Evolutionary conservation across 1,139 yeast genomes (phyloP), one percentile per base, ranked within the genome.

Genomic region (Saccharomyces hybrid): DNA sequence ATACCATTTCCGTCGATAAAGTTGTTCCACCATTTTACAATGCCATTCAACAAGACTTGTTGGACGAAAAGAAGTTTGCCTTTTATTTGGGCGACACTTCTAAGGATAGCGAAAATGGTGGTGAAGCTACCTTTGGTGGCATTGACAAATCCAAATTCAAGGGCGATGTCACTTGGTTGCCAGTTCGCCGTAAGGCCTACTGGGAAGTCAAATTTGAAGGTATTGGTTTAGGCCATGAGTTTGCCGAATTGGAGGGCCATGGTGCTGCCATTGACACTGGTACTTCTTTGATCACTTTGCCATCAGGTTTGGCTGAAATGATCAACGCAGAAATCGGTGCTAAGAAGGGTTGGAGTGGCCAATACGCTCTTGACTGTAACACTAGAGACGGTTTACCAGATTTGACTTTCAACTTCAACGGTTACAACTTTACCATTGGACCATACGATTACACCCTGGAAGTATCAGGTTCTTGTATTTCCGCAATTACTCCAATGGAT

Each of bases 211-310:
- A 86, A 61, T 86, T 93, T 62, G 89, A 89, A 65, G 91, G 96
- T 65, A 78, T 93, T 69, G 88, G 91, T 44, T 79, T 93, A 60
- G 99, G 99, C 65, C 86, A 86, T 61, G 96, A 93, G 75, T 86
- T 80, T 67, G 97, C 98, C 51, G 83, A 80, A 28, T 81, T 93
- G 68, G 81, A 79, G 65, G 77, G 78, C 66, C 85, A 93, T 58
- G 99, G 99, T 72, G 99, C 97, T 65, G 97, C 97, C 58, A 88
- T 93, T 69, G 99, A 93, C 73, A 93, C 99, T 57, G 99, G 99
- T 75, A 93, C 99, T 61, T 91, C 98, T 29, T 81, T 93, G 73
- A 86, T 93, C 72, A 90, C 97, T 51, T 79, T 93, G 68, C 99
- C 99, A 62, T 84, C 96, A 23, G 90, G 93, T 52, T 78, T 93